A percentile compares a stretch with the other conserved stretches of the same genome.
These are phyloP conservation scores for Chlamydomonas reinhardtii DNA, from an alignment of 163 green algal genomes.

Conservation along the genomic window DNA sequence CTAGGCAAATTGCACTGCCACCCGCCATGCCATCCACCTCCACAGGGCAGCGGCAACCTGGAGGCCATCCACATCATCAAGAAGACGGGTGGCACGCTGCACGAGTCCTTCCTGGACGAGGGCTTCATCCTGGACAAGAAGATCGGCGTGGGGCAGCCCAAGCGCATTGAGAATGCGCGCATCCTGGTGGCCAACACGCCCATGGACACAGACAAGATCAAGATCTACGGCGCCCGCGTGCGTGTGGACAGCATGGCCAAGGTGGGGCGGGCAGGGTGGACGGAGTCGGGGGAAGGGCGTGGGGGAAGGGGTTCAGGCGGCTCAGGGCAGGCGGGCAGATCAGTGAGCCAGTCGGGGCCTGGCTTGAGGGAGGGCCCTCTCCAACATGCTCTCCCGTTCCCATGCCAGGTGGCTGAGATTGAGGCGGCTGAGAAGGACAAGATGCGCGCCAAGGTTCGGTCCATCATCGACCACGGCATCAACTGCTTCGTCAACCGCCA, in stretches of 20 bases:
- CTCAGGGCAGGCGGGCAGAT: neutral
- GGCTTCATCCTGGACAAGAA: conserved; percentile 99
- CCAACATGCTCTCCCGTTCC: neutral
- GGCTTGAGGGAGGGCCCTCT: too few species aligned
- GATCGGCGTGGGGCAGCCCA: conserved; percentile 97
- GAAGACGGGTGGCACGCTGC: conserved; percentile 93
- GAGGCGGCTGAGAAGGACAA: conserved; percentile 98
- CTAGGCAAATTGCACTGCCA: too few species aligned
- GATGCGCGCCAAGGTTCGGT: conserved; percentile 92
- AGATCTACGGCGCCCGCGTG: conserved; percentile 99
- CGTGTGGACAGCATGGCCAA: conserved; percentile 95
- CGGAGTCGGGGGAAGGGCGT: too few species aligned
- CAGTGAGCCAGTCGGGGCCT: too few species aligned
- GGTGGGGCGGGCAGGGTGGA: conserved; percentile 61
- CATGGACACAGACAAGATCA: conserved; percentile 99
- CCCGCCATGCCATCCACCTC: too few species aligned
- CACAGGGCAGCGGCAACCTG: conserved; percentile 58
- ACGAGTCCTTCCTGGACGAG: conserved; percentile 98
- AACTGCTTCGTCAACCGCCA: conserved; percentile 99
- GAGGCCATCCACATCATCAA: conserved; percentile 99
- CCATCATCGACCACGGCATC: conserved; percentile 93
- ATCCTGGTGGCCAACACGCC: conserved; percentile 99
- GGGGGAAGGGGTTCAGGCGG: too few species aligned
- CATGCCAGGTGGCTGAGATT: conserved; percentile 91
- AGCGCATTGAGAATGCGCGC: conserved; percentile 92